phyloP scores from a whole-genome alignment of 2,329 filamentous ascomycete genomes.

The Fusarium redolens region DNA sequence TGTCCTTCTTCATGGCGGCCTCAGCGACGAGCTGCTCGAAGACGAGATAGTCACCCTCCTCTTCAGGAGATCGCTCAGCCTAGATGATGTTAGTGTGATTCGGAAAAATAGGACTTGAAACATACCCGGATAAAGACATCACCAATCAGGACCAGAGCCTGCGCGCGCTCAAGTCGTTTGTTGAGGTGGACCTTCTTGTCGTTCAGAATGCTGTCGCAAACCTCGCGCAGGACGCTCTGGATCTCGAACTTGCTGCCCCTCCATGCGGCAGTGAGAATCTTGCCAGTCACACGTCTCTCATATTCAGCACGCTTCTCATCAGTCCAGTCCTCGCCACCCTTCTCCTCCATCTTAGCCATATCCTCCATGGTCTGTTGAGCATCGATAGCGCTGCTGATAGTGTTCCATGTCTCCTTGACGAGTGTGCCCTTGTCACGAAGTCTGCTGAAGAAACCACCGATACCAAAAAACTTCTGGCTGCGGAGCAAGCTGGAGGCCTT shows the following conservation, averaged over 20 bases:
- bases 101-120: background rate
- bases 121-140: constrained; percentile 89
- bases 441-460: constrained; percentile 92
- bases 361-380: constrained; percentile 99
- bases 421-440: constrained; percentile 97
- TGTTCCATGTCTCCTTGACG: constrained; percentile 98
- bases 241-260: constrained; percentile 97
- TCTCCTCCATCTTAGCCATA: constrained; percentile 96
- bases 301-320: constrained; percentile 97
- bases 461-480: constrained; percentile 95
- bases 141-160: constrained; percentile 88
- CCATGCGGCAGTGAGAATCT: constrained; percentile 98
- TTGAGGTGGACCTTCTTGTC: constrained; percentile 80
- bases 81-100: constrained; percentile 51
- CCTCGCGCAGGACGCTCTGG: constrained; percentile 92
- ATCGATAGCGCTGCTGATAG: constrained; percentile 94
- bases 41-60: constrained; percentile 98
- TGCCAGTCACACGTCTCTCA: constrained; percentile 94
- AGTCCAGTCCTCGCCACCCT: constrained; percentile 96
- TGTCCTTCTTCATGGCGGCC: constrained; percentile 91
- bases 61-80: constrained; percentile 90
- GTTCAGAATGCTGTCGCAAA: constrained; percentile 89
- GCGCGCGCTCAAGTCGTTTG: constrained; percentile 91
- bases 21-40: constrained; percentile 99
- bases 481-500: constrained; percentile 91